These are phyloP conservation scores for Daldinia vernicosa DNA, from an alignment of 495 filamentous ascomycete species.

Conservation along the genomic window DNA sequence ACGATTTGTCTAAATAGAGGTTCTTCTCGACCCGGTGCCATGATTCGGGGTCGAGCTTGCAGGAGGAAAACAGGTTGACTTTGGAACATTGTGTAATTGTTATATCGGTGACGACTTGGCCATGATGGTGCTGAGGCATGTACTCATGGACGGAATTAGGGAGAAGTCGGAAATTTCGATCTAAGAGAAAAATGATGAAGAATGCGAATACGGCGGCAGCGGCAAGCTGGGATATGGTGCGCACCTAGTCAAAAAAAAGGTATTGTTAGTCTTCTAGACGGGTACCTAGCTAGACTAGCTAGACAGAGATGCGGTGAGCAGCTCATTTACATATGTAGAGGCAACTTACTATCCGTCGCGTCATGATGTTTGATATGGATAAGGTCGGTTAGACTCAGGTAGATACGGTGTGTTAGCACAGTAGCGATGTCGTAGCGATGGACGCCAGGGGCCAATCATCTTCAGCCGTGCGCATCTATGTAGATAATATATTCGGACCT, in stretches of 20 bases:
- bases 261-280: conserved; percentile 23
- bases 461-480: conserved; percentile 41
- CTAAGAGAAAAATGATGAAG: conserved; percentile 76
- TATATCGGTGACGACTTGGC: conserved; percentile 87
- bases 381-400: conserved; percentile 21
- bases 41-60: conserved; percentile 74
- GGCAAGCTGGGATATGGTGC: conserved; percentile 82
- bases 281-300: not conserved
- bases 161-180: conserved; percentile 81
- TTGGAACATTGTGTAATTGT: conserved; percentile 79
- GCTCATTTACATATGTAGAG: not conserved
- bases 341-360: conserved; percentile 56
- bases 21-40: conserved; percentile 95
- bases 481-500: conserved; percentile 21
- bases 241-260: conserved; percentile 62
- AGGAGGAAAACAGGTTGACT: conserved; percentile 78
- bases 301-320: not conserved
- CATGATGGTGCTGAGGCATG: conserved; percentile 82
- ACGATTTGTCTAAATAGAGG: conserved; percentile 77
- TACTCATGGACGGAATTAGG: conserved; percentile 83
- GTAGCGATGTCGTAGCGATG: conserved; percentile 41
- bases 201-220: conserved; percentile 72
- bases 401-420: conserved; percentile 38
- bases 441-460: conserved; percentile 41
- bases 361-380: conserved; percentile 50